Evolutionary conservation across 2,329 filamentous ascomycete genomes (phyloP).

Genomic region (Pyricularia grisea): DNA sequence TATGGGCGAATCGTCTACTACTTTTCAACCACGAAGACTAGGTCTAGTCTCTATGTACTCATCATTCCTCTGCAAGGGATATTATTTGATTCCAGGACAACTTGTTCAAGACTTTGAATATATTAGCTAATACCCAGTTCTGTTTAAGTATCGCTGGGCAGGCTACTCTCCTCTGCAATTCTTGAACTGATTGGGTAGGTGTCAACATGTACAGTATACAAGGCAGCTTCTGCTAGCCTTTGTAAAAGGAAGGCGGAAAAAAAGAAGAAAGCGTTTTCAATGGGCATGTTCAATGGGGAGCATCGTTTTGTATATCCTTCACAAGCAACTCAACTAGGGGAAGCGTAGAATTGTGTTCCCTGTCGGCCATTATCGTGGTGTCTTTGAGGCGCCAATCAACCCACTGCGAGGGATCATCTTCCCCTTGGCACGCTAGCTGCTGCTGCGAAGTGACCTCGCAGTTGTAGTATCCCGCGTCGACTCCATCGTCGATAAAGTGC

Average conservation of each 20-base stretch:
- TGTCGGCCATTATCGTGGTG: background rate
- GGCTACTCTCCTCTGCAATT: background rate
- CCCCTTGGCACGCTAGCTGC: background rate
- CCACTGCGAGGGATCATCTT: background rate
- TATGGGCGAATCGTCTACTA: background rate
- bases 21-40: background rate
- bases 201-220: background rate
- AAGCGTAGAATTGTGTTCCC: background rate
- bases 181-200: background rate
- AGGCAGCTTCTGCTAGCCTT: background rate
- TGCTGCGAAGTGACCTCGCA: background rate
- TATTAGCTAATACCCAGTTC: background rate
- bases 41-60: background rate
- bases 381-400: background rate
- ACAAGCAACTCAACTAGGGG: background rate
- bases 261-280: too few relatives aligned
- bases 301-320: background rate
- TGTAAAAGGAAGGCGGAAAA: background rate
- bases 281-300: background rate
- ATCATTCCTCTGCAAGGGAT: background rate
- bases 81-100: background rate
- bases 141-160: background rate
- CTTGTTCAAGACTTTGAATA: background rate
- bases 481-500: background rate
- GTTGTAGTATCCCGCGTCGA: background rate